phyloP scores from a whole-genome alignment of 164 flowering plant species.

The grape (Vitis vinifera) region ASM3070453v1 NC_081808.1:24773001-24773500 shows the following conservation, averaged over 20 bases:
- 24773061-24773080: too few relatives aligned
- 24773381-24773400: slow-evolving; percentile 57
- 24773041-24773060: neutral
- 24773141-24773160: neutral
- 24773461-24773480: neutral
- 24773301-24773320: slow-evolving; percentile 68
- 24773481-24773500: neutral
- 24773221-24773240: slow-evolving; percentile 30
- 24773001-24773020: slow-evolving; percentile 61
- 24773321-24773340: slow-evolving; percentile 33
- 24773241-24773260: slow-evolving; percentile 66
- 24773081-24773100: too few relatives aligned
- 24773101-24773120: neutral
- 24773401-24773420: neutral
- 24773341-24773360: slow-evolving; percentile 64
- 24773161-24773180: neutral
- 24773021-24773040: neutral
- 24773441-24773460: neutral
- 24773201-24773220: neutral
- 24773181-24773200: neutral
- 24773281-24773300: slow-evolving; percentile 67
- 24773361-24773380: slow-evolving; percentile 80
- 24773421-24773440: neutral
- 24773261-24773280: slow-evolving; percentile 90
- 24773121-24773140: slow-evolving; percentile 1